Evolutionary conservation across 306 rosid genomes (phyloP).

Genomic region (Comarum palustre): DNA sequence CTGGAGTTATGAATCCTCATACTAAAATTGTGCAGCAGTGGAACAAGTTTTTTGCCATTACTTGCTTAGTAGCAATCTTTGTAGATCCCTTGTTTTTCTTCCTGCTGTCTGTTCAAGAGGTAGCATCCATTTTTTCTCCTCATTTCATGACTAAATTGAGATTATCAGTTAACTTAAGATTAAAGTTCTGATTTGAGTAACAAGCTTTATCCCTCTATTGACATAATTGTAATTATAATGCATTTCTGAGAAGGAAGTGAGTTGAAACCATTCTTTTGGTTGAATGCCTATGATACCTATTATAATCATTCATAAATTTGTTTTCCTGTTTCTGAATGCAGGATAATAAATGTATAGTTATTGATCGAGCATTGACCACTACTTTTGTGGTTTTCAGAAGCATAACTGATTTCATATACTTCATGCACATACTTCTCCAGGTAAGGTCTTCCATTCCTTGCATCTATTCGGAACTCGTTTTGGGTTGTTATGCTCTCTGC

Average conservation of each 20-base stretch:
- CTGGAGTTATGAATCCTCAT: slow-evolving; percentile 86
- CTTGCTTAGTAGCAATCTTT: slow-evolving; percentile 64
- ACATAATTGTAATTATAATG: not conserved
- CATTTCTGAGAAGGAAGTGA: not conserved
- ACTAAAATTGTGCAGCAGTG: slow-evolving; percentile 63
- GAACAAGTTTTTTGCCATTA: slow-evolving; percentile 66
- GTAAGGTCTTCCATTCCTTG: slow-evolving; percentile 35
- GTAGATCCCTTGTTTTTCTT: slow-evolving; percentile 83
- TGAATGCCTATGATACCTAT: not conserved
- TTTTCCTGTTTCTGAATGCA: slow-evolving; percentile 32
- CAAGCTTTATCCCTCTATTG: not conserved
- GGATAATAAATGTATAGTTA: slow-evolving; percentile 45
- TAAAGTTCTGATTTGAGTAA: not conserved
- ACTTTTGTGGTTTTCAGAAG: slow-evolving; percentile 61
- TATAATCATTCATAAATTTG: not conserved
- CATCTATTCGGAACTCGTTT: not conserved
- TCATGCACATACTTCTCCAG: slow-evolving; percentile 78
- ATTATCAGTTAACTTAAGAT: not conserved
- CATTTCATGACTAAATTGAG: slow-evolving; percentile 6
- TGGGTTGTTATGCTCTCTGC: not conserved
- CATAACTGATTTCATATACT: slow-evolving; percentile 62
- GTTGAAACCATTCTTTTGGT: not conserved
- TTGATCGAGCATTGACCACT: slow-evolving; percentile 40
- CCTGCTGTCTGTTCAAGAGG: slow-evolving; percentile 46
- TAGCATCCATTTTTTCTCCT: slow-evolving; percentile 27